Conservation (phyloP, 2,329 filamentous ascomycete species). For the Trichophaea hybrida region DNA sequence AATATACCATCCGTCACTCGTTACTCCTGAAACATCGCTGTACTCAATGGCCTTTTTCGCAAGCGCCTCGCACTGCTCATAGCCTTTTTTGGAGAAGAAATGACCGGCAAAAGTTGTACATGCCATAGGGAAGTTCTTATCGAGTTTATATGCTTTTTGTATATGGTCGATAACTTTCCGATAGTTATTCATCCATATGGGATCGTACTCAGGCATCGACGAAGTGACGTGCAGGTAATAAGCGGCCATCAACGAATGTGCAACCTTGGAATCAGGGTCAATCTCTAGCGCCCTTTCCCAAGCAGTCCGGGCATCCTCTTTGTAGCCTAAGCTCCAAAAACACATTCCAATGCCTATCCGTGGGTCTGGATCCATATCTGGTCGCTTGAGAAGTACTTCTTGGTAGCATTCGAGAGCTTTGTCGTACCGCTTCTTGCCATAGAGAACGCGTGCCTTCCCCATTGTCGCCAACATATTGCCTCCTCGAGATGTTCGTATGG, state of each 20-base stretch:
- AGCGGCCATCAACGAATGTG: conserved; percentile 75
- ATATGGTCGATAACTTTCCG: conserved; percentile 92
- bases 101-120: conserved; percentile 84
- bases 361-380: conserved; percentile 84
- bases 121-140: conserved; percentile 78
- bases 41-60: conserved; percentile 88
- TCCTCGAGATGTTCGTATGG: conserved; percentile 65
- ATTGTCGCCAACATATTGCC: conserved; percentile 86
- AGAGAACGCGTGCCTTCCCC: conserved; percentile 75
- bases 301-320: conserved; percentile 75
- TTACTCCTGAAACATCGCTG: conserved; percentile 90
- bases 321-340: conserved; percentile 91
- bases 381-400: conserved; percentile 70
- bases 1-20: conserved; percentile 94
- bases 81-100: conserved; percentile 69
- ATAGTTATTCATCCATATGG: conserved; percentile 71
- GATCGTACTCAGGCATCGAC: conserved; percentile 66
- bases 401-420: conserved; percentile 79
- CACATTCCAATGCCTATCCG: conserved; percentile 93
- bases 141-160: conserved; percentile 81
- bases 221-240: conserved; percentile 82
- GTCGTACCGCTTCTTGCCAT: conserved; percentile 70
- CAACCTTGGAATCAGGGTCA: conserved; percentile 70
- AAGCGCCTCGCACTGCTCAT: conserved; percentile 68
- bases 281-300: conserved; percentile 75